Evolutionary conservation across 495 filamentous ascomycete species (phyloP), one percentile per base, ranked within the genome.

Genomic region (Chlorociboria aeruginascens): DNA sequence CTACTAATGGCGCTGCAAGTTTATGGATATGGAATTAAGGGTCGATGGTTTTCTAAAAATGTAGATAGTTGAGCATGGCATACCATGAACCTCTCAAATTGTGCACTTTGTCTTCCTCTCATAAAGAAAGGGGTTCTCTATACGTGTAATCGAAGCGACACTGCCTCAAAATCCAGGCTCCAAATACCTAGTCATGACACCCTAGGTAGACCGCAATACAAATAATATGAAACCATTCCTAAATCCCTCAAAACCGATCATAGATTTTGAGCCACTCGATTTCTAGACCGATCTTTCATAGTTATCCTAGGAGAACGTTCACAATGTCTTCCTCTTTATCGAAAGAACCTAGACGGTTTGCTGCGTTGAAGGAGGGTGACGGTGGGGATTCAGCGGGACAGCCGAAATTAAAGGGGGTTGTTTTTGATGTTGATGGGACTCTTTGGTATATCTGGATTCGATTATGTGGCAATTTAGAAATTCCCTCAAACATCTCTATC

Each of bases 401-500:
- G 9, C 82, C 82, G 33, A 70, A 64, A 43, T 64, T 97, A 42
- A 77, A 81, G 54, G 90, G 90, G 1, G 75, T 97, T 7, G 78
- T 96, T 30, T 97, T 97, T 63, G 90, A 97, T 67, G 85, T 97
- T 31, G 90, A 97, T 63, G 90, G 90, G 6, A 97, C 90, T 16
- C 63, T 97, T 41, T 95, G 85, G 89, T 90, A 25, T 25, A 25
- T 25, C 4, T 25, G 20, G 20, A 25, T 44, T 6, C 28, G 32
- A 30, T 43, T 11, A 29, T 12, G 10, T 48, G 7, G 29, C 43
- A 17, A 25, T 38, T 29, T 43, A 10, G 3, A 14, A 14, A 25
- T 33, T 2, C 20, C 4, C 20, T 25, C 20, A 25, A 25, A 25
- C 20, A 25, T 25, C 20, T 25, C 4, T 4, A 4, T 25, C 20